Percentiles rank a stretch among this genome's conserved stretches.
These are phyloP conservation scores for Globisporangium okanoganense DNA, from an alignment of 352 stramenopile genomes.

Conservation along the genomic window DNA sequence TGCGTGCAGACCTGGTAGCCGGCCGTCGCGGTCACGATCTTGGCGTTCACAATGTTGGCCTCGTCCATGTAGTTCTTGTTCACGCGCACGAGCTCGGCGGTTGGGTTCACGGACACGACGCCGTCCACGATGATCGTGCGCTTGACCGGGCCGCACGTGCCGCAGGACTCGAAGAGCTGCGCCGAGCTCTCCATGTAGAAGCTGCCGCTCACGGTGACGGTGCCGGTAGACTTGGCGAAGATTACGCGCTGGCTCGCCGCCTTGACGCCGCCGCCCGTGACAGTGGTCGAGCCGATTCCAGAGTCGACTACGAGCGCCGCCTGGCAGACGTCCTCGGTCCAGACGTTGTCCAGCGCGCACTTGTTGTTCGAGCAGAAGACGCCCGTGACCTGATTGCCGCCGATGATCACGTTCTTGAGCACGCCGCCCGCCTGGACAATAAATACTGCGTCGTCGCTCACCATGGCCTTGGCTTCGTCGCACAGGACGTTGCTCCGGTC, in stretches of 20 bases:
- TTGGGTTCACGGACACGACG: conserved; percentile 49
- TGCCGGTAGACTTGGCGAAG: conserved; percentile 40
- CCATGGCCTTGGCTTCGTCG: conserved; percentile 26
- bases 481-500: conserved; percentile 52
- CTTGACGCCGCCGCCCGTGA: conserved; percentile 51
- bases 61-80: conserved; percentile 74
- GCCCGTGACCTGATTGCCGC: conserved; percentile 32
- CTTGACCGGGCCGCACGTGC: conserved; percentile 60
- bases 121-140: conserved; percentile 43
- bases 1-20: conserved; percentile 23
- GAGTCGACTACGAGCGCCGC: conserved; percentile 45
- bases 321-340: conserved; percentile 53
- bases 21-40: conserved; percentile 24
- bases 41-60: conserved; percentile 41
- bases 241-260: conserved; percentile 40
- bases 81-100: conserved; percentile 50
- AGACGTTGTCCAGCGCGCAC: conserved; percentile 56
- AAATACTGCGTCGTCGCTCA: conserved; percentile 48
- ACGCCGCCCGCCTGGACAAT: conserved; percentile 51
- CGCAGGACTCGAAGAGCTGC: conserved; percentile 55
- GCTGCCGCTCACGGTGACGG: conserved; percentile 44
- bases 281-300: conserved; percentile 47
- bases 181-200: conserved; percentile 51
- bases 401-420: conserved; percentile 64
- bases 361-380: conserved; percentile 60